Base-by-base conservation (phyloP, 208 protist genomes). In the Acanthamoeba royreba region DNA sequence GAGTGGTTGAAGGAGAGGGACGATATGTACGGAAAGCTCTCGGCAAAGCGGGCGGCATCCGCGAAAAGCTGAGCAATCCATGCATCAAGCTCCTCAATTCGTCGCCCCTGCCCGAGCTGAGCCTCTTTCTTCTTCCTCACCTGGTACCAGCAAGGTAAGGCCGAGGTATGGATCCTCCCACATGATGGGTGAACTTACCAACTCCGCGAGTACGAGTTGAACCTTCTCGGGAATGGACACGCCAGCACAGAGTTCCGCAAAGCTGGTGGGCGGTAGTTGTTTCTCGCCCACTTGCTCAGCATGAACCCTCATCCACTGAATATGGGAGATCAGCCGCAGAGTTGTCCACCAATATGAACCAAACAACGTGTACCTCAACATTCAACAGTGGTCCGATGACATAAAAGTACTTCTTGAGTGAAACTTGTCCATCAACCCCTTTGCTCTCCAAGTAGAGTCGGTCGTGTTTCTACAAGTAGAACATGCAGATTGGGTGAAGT, bases 381-480 rank as follows among this genome's bases (percentile, higher is more conserved):
- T 52, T 66, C n/a, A 89, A 2, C 0, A 89, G 81, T 19, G 81
- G 49, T 4, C 81, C 47, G 3, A 89, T 42, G 49, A 89, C 28
- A 25, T 89, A 89, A 25, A 89, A 89, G 47, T 89, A 89, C 52
- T 89, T 89, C 49, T 89, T 89, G 49, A 89, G 52, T 9, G 46
- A 2, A 5, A 89, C 81, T 0, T n/a, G 31, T 1, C 63, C 81
- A 1, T 1, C 28, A 2, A 52, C 4, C 1, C 52, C 81, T 33
- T 89, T 66, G 81, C 25, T 42, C 47, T 89, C 81, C 38, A 89
- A 89, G 49, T 89, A 89, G 28, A 89, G 49, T 33, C 46, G 55
- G 13, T 66, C 49, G 47, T 89, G 81, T 28, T 89, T 89, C 49
- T 66, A 33, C 33, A 40, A 13, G 11, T 63, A 35, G 9, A 55